phyloP scores from a whole-genome alignment of 2,329 filamentous ascomycete species.

The Leptoxyphium fumago region DNA sequence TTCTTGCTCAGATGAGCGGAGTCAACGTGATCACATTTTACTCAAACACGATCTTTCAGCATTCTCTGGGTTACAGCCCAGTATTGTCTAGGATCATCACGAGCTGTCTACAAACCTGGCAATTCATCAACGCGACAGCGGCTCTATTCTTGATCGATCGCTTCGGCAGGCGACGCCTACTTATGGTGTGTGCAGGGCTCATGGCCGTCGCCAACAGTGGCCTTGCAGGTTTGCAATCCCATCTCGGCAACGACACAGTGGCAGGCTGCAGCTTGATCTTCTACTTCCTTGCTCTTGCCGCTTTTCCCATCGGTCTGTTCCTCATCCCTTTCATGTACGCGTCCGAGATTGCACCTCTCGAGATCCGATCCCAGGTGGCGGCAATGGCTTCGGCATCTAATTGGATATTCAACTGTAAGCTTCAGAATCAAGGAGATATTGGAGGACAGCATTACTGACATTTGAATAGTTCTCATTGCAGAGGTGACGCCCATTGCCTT shows the following conservation, averaged over 20 bases:
- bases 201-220: slow-evolving; percentile 14
- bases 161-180: slow-evolving; percentile 15
- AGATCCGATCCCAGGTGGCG: slow-evolving; percentile 16
- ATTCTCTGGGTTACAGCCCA: slow-evolving; percentile 9
- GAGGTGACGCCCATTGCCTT: slow-evolving; percentile 40
- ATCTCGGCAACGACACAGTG: slow-evolving; percentile 6
- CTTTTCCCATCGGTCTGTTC: slow-evolving; percentile 17
- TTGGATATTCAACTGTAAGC: slow-evolving; percentile 43
- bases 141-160: slow-evolving; percentile 17
- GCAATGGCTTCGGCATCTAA: slow-evolving; percentile 33
- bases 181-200: slow-evolving; percentile 13
- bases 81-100: slow-evolving; percentile 11
- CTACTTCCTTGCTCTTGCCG: slow-evolving; percentile 13
- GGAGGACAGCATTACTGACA: background rate
- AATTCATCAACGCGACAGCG: slow-evolving; percentile 12
- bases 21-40: slow-evolving; percentile 17
- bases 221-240: slow-evolving; percentile 10
- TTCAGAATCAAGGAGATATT: background rate
- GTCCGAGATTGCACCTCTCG: slow-evolving; percentile 18
- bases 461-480: slow-evolving; percentile 7
- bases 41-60: slow-evolving; percentile 11
- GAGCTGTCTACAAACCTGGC: slow-evolving; percentile 15
- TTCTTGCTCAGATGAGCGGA: slow-evolving; percentile 11
- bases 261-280: slow-evolving; percentile 13
- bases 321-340: slow-evolving; percentile 20